These are phyloP conservation scores for Fraxinus dipetala DNA, from an alignment of 305 asterid genomes.

Conservation along the genomic window DNA sequence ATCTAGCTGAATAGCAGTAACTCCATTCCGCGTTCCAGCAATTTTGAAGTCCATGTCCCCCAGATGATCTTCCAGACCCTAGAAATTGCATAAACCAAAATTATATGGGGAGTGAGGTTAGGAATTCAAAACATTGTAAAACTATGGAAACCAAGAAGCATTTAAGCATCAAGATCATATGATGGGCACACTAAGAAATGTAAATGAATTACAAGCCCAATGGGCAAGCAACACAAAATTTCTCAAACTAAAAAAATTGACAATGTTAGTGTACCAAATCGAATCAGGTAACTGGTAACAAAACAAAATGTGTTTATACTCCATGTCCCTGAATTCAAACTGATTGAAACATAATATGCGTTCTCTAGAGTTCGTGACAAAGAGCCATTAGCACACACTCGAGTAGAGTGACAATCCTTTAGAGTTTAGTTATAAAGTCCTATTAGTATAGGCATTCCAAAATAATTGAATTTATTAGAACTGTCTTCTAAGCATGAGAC, in stretches of 20 bases:
- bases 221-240: not conserved
- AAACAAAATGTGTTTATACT: not conserved
- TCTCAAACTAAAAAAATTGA: not conserved
- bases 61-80: constrained; percentile 99
- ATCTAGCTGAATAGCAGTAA: constrained; percentile 94
- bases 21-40: constrained; percentile 90
- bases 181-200: not conserved
- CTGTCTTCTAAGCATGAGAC: not conserved
- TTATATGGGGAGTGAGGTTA: not conserved
- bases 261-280: not conserved
- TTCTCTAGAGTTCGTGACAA: not conserved
- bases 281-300: not conserved
- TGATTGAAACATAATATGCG: not conserved
- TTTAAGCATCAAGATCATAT: not conserved
- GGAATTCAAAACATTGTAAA: not conserved
- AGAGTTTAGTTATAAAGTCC: not conserved
- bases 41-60: constrained; percentile 99
- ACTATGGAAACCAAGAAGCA: not conserved
- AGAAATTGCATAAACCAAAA: not conserved
- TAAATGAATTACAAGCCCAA: not conserved
- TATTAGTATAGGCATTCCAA: not conserved
- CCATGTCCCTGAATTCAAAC: not conserved
- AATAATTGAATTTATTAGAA: not conserved
- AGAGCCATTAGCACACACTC: not conserved
- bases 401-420: not conserved